These are phyloP conservation scores for Porpolomopsis calyptriformis DNA, from an alignment of 768 basidiomycete genomes.

Conservation along the genomic window DNA sequence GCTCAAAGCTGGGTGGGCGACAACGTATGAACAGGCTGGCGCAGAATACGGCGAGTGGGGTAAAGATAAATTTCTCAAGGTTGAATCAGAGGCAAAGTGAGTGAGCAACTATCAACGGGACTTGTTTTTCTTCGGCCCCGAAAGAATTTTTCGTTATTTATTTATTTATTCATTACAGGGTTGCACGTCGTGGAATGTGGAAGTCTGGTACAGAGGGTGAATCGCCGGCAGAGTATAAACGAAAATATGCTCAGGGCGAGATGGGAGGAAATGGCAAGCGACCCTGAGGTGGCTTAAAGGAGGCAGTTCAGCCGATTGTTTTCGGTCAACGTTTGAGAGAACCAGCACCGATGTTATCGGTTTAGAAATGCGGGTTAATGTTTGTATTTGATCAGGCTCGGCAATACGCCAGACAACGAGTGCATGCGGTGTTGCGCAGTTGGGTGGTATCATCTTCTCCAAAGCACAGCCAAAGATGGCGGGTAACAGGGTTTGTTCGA, in stretches of 20 bases:
- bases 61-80: constrained; percentile 48
- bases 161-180: constrained; percentile 27
- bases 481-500: no score
- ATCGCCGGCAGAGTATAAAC: constrained; percentile 74
- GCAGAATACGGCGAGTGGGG: constrained; percentile 70
- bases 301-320: no score
- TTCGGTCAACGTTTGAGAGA: no score
- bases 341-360: no score
- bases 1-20: constrained; percentile 68
- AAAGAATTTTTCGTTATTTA: not conserved
- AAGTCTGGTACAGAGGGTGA: constrained; percentile 41
- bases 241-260: constrained; percentile 51
- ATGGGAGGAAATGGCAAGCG: not conserved
- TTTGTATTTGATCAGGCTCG: no score
- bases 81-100: constrained; percentile 63
- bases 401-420: no score
- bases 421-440: no score
- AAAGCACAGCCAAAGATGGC: no score
- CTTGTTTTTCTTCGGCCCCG: not conserved
- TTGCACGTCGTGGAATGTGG: constrained; percentile 69
- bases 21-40: constrained; percentile 63
- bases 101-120: constrained; percentile 10
- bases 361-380: no score
- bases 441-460: no score
- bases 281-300: no score